Evolutionary conservation across 768 basidiomycete species (phyloP), one percentile per base, ranked within the genome.

Genomic region (Pleurotus citrinopileatus): DNA sequence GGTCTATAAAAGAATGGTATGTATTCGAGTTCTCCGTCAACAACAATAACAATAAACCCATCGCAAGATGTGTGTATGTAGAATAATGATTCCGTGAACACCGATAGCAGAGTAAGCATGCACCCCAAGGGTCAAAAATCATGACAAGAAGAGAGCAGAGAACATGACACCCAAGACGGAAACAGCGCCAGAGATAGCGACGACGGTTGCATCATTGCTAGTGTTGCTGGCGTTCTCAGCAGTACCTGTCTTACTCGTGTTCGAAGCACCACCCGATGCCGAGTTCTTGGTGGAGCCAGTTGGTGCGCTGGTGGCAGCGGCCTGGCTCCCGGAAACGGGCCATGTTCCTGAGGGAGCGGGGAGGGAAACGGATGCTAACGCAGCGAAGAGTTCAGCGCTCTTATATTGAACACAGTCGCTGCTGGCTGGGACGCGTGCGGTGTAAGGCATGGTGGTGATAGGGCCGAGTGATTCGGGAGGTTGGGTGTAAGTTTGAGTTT

Each of bases 381-480:
- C 42, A 6, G 58, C 43, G 22, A 38, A 60, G 12, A 60, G 43
- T 32, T 52, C 20, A 4, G 50, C 50, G 27, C 57, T 57, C 19
- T 42, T 17, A 26, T 52, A 60, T 4, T 52, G 45, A 2, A 54
- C 40, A 43, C 59, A 60, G 29, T 44, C 52, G 44, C 53, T 55
- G 4, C 48, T 55, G 0, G 59, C 53, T 3, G 59, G 59, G 28
- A 60, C 44, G 19, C 58, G 40, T 9, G 59, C 53, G 22, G 54
- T 59, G 47, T 57, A 60, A 4, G 59, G 59, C 40, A 57, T 43
- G 25, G 56, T 60, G 37, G 42, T 34, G 42, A 46, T 45, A 13
- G 53, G 42, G 9, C 52, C 42, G 34, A 59, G 56, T 6, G 42
- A 25, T 27, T 57, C 56, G n/a, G 57, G 29, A 2, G 59, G 59